These are phyloP conservation scores for Calamus simplicifolius DNA, from an alignment of 176 grass and related monocot species.

Conservation along the genomic window DNA sequence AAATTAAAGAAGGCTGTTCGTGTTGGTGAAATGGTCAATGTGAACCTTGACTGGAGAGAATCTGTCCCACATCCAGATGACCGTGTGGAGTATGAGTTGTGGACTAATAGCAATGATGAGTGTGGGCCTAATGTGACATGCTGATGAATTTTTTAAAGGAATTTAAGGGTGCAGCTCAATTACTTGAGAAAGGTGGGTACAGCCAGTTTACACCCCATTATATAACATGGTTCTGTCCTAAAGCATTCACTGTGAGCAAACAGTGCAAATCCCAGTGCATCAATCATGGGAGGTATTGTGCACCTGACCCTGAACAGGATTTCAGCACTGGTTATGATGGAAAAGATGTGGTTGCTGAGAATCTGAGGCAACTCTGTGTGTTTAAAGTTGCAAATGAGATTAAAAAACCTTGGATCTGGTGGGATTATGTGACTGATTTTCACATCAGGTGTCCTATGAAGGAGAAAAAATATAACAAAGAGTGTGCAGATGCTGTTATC, in stretches of 20 bases:
- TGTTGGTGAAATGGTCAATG: constrained; percentile 84
- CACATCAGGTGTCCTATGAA: constrained; percentile 99
- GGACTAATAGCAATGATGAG: constrained; percentile 98
- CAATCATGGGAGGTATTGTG: constrained; percentile 90
- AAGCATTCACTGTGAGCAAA: constrained; percentile 83
- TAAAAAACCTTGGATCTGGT: constrained; percentile 82
- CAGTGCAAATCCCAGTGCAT: constrained; percentile 94
- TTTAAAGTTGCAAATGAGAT: constrained; percentile 75
- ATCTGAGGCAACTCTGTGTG: constrained; percentile 93
- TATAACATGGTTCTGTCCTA: constrained; percentile 98
- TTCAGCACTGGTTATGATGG: constrained; percentile 93
- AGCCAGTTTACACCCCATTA: constrained; percentile 98
- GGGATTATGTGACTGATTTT: constrained; percentile 99
- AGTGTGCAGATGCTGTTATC: constrained; percentile 83
- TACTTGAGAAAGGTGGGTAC: constrained; percentile 91
- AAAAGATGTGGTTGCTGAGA: constrained; percentile 92
- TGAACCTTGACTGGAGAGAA: constrained; percentile 97
- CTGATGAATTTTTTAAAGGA: constrained; percentile 91
- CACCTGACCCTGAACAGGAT: constrained; percentile 97
- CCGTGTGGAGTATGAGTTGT: constrained; percentile 93
- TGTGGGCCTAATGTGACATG: constrained; percentile 86
- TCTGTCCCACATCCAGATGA: constrained; percentile 96
- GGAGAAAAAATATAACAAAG: constrained; percentile 95
- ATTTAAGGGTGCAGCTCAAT: constrained; percentile 87
- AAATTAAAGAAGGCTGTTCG: constrained; percentile 72